Base-by-base conservation (phyloP, 768 basidiomycete genomes). In the Mycena indigotica region DNA sequence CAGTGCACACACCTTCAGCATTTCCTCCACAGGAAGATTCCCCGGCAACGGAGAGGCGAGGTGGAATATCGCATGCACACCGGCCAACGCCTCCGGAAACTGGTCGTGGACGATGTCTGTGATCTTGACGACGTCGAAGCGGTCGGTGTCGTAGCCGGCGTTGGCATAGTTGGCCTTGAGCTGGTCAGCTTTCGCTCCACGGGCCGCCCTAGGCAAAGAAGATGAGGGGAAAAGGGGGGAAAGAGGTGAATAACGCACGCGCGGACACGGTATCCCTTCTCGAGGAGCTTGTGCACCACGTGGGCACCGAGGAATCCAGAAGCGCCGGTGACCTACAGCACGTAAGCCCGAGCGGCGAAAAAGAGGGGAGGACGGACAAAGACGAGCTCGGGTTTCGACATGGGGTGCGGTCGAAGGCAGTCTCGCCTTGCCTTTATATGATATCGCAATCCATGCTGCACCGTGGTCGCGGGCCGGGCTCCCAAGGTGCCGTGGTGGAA, bases 1-100 rank as follows among this genome's bases (percentile, higher is more conserved):
- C n/a, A n/a, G n/a, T n/a, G n/a, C n/a, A n/a, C n/a, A n/a, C n/a
- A 45, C 41, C 41, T 45, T 15, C 16, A 56, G 16, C 23, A 56
- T n/a, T 8, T 30, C 35, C 25, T 12, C 55, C 8, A 49, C 38
- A 19, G 60, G 61, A 1, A 50, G 53, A 5, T 56, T 51, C 21
- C 65, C 64, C 39, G 69, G 66, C 4, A 71, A 56, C 23, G 69
- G 69, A 24, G 72, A 73, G 6, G 76, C 77, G 13, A 69, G 71
- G 57, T 80, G 78, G n/a, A 71, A 66, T 39, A 84, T 71, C 5
- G 72, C 80, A 44, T 79, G 72, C 8, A 81, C 76, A 3, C 75
- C 78, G 65, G 76, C 73, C 51, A 82, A 74, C 4, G 76, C 77
- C 25, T 80, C 77, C 48, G 78, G 74, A 62, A 82, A 80, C 29